Evolutionary conservation across 495 filamentous ascomycete genomes (phyloP).

Genomic region (Penicillium bialowiezense): DNA sequence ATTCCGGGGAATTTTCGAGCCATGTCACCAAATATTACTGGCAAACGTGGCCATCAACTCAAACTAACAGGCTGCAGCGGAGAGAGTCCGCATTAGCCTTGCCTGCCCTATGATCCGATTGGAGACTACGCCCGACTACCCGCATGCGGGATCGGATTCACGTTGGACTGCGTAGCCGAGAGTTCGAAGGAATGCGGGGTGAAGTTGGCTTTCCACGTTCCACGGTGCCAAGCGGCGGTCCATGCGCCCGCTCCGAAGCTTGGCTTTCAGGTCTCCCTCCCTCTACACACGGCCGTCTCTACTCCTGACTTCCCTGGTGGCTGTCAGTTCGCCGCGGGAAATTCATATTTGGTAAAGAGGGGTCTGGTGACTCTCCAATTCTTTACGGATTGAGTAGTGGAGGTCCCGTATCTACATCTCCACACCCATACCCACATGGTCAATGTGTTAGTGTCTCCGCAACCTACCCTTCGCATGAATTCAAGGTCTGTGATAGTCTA

Average conservation of each 20-base stretch:
- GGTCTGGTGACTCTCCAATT: background rate
- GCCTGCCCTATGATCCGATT: background rate
- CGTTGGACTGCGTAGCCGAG: background rate
- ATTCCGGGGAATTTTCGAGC: no score
- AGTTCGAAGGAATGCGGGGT: background rate
- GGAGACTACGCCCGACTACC: background rate
- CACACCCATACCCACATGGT: background rate
- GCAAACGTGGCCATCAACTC: no score
- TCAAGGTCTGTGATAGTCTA: background rate
- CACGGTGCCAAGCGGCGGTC: background rate
- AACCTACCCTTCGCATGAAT: background rate
- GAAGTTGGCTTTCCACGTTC: background rate
- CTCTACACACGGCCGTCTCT: background rate
- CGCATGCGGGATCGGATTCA: background rate
- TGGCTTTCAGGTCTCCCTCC: background rate
- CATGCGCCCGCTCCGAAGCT: conserved; percentile 1
- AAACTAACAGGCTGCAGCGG: no score
- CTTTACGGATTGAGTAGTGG: background rate
- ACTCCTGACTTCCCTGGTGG: background rate
- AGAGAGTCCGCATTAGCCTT: background rate
- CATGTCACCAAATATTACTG: no score
- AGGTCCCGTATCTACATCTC: background rate
- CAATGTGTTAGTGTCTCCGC: conserved; percentile 1
- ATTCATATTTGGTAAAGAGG: background rate
- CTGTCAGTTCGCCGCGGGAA: background rate